Percentiles rank a stretch among this genome's conserved stretches.
These are phyloP conservation scores for Suillus americanus DNA, from an alignment of 768 basidiomycete genomes.

Conservation along the genomic window DNA sequence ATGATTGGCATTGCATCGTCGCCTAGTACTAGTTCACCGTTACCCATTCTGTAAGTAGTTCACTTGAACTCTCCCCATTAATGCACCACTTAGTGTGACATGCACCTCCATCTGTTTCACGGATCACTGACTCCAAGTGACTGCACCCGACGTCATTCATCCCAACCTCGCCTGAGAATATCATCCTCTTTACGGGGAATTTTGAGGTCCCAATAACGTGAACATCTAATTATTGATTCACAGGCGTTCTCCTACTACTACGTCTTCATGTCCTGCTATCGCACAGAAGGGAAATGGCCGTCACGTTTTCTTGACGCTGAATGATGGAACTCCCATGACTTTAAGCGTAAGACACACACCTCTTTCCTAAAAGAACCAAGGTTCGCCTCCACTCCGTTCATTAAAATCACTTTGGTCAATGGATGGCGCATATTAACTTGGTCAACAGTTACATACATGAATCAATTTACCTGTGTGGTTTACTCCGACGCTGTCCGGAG, in stretches of 20 bases:
- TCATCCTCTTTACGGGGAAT: background rate
- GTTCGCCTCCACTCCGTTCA: background rate
- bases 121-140: background rate
- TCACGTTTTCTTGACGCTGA: no score
- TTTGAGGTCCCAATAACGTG: slow-evolving; percentile 2
- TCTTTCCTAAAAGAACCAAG: background rate
- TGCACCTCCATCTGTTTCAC: no score
- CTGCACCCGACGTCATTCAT: background rate
- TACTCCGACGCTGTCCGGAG: background rate
- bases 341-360: background rate
- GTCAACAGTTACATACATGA: background rate
- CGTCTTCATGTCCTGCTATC: slow-evolving; percentile 1
- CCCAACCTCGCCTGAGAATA: background rate
- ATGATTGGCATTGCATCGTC: no score
- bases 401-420: background rate
- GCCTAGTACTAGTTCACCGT: background rate
- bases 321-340: background rate
- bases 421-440: background rate
- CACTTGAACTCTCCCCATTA: no score
- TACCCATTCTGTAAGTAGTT: no score
- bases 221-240: background rate
- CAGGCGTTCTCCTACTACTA: background rate
- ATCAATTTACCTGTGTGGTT: slow-evolving; percentile 1
- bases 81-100: no score
- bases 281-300: background rate